Conservation (phyloP, 768 basidiomycete genomes). For the Xerocomellus intermedius region DNA sequence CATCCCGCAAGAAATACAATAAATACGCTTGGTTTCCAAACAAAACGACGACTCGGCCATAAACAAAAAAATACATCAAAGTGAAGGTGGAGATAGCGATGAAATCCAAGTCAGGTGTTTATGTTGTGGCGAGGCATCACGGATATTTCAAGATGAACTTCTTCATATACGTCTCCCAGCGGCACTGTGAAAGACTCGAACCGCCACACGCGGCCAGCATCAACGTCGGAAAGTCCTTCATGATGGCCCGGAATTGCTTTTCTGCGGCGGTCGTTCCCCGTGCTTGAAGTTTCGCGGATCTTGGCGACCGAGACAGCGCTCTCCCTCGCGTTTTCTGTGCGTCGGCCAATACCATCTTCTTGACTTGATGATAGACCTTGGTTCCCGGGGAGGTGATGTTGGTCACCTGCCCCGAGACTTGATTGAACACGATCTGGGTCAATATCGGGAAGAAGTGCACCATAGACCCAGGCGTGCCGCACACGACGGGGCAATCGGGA, state of each 20-base stretch:
- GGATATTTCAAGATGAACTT: slow-evolving; percentile 62
- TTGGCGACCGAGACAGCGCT: slow-evolving; percentile 6
- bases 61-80: slow-evolving; percentile 5
- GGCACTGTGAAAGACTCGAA: slow-evolving; percentile 46
- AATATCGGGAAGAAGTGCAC: slow-evolving; percentile 63
- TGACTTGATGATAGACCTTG: slow-evolving; percentile 41
- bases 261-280: slow-evolving; percentile 18
- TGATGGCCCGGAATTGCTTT: slow-evolving; percentile 31
- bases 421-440: slow-evolving; percentile 46
- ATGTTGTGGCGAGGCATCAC: not conserved
- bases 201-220: slow-evolving; percentile 49
- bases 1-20: not conserved
- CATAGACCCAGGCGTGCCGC: slow-evolving; percentile 80
- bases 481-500: slow-evolving; percentile 74
- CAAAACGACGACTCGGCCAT: slow-evolving; percentile 19
- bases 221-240: slow-evolving; percentile 31
- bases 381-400: slow-evolving; percentile 38
- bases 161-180: slow-evolving; percentile 63
- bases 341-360: slow-evolving; percentile 41
- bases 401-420: slow-evolving; percentile 37
- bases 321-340: slow-evolving; percentile 18
- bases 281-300: slow-evolving; percentile 16
- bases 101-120: not conserved
- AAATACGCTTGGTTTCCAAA: slow-evolving; percentile 7
- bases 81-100: slow-evolving; percentile 2